Evolutionary conservation across 345 rosid genomes (phyloP).

Genomic region (Aegle marmelos): DNA sequence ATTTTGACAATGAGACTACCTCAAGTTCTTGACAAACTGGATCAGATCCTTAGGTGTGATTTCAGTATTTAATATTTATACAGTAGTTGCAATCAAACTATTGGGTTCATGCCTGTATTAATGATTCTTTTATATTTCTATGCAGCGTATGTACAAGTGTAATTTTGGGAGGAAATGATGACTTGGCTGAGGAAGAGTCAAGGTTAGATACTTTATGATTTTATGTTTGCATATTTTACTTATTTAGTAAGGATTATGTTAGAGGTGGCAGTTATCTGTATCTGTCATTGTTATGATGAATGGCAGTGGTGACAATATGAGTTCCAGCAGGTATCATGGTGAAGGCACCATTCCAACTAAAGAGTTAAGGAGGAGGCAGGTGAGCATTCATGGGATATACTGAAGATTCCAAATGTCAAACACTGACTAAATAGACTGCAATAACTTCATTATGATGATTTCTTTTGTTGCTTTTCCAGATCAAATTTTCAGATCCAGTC

Average conservation of each 20-base stretch:
- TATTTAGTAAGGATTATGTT: neutral
- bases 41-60: slow-evolving; percentile 77
- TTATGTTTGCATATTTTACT: neutral
- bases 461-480: slow-evolving; percentile 34
- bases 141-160: slow-evolving; percentile 84
- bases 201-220: slow-evolving; percentile 39
- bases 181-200: slow-evolving; percentile 70
- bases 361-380: slow-evolving; percentile 87
- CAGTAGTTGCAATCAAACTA: neutral
- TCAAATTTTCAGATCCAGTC: slow-evolving; percentile 78
- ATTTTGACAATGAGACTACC: slow-evolving; percentile 86
- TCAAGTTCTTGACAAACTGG: slow-evolving; percentile 90
- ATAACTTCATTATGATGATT: neutral
- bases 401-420: neutral
- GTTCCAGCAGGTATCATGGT: slow-evolving; percentile 59
- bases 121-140: slow-evolving; percentile 8
- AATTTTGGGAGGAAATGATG: slow-evolving; percentile 74
- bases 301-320: slow-evolving; percentile 62
- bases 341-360: slow-evolving; percentile 65
- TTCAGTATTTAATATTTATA: slow-evolving; percentile 5
- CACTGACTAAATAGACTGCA: neutral
- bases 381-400: slow-evolving; percentile 16
- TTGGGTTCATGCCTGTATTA: slow-evolving; percentile 1
- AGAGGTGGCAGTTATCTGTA: neutral
- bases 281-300: slow-evolving; percentile 2